Conservation (phyloP, 345 rosid species). For the Aquilaria malaccensis region DNA sequence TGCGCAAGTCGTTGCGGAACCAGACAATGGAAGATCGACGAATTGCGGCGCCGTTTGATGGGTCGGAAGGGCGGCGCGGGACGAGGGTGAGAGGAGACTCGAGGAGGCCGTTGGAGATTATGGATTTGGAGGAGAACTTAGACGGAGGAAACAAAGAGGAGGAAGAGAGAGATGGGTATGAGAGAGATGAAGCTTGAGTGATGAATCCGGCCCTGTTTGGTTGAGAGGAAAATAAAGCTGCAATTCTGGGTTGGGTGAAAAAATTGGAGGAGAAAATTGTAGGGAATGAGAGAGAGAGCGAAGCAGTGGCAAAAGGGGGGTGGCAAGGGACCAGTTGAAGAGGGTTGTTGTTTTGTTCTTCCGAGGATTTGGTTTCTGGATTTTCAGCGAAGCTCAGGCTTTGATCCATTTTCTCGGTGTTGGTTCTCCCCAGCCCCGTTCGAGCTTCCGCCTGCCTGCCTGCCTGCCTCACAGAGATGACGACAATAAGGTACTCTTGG, state of each 20-base stretch:
- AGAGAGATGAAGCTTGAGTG: constrained; percentile 51
- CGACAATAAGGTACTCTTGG: too few relatives aligned
- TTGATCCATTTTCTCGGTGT: constrained; percentile 30
- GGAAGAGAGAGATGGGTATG: constrained; percentile 32
- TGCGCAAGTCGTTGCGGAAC: constrained; percentile 88
- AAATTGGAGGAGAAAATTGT: constrained; percentile 43
- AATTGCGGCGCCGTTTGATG: constrained; percentile 60
- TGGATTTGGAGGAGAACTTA: constrained; percentile 60
- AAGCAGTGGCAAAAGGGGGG: constrained; percentile 56
- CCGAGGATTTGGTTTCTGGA: constrained; percentile 32
- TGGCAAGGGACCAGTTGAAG: constrained; percentile 28
- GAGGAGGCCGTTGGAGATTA: constrained; percentile 61
- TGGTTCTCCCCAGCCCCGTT: too few relatives aligned
- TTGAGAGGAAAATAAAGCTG: constrained; percentile 28
- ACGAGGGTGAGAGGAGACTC: constrained; percentile 64
- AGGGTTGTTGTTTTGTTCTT: constrained; percentile 14
- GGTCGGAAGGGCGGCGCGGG: constrained; percentile 81
- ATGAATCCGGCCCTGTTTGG: constrained; percentile 61
- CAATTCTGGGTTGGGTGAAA: constrained; percentile 43
- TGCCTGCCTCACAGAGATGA: too few relatives aligned
- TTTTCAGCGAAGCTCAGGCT: constrained; percentile 18
- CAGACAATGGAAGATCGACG: constrained; percentile 79
- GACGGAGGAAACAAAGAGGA: constrained; percentile 13
- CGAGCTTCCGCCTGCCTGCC: too few relatives aligned
- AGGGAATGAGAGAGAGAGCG: constrained; percentile 41